Conservation (phyloP, 2,329 filamentous ascomycete genomes). For the Raffaelea deltoideospora region DNA sequence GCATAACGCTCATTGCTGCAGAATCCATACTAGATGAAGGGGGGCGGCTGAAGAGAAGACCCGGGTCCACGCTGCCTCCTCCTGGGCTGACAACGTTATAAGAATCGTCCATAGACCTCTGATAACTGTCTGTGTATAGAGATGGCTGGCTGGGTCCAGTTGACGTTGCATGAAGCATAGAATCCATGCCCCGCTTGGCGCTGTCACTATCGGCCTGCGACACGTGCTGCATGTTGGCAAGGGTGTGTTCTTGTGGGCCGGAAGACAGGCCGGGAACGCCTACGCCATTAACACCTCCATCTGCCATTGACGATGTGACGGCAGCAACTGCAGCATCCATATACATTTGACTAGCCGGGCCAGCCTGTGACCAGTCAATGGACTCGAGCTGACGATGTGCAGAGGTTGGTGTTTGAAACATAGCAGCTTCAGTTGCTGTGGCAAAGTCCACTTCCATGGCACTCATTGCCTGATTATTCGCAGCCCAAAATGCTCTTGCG, state of each 20-base stretch:
- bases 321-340: slow-evolving; percentile 26
- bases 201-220: slow-evolving; percentile 19
- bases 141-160: slow-evolving; percentile 19
- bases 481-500: slow-evolving; percentile 37
- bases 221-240: slow-evolving; percentile 4
- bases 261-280: too few species aligned
- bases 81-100: slow-evolving; percentile 32
- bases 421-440: slow-evolving; percentile 23
- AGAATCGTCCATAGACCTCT: slow-evolving; percentile 30
- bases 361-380: slow-evolving; percentile 40
- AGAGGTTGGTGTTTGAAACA: slow-evolving; percentile 25
- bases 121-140: slow-evolving; percentile 26
- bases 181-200: slow-evolving; percentile 27
- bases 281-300: too few species aligned
- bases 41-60: slow-evolving; percentile 39
- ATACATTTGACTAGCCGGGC: slow-evolving; percentile 24
- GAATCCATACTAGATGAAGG: slow-evolving; percentile 31
- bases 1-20: too few species aligned
- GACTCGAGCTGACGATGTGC: slow-evolving; percentile 35
- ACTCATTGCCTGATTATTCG: slow-evolving; percentile 26
- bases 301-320: slow-evolving; percentile 4
- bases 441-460: slow-evolving; percentile 47
- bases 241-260: too few species aligned
- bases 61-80: slow-evolving; percentile 43
- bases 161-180: slow-evolving; percentile 22